Conservation (phyloP, 768 basidiomycete genomes). For the Hysterangium stoloniferum region DNA sequence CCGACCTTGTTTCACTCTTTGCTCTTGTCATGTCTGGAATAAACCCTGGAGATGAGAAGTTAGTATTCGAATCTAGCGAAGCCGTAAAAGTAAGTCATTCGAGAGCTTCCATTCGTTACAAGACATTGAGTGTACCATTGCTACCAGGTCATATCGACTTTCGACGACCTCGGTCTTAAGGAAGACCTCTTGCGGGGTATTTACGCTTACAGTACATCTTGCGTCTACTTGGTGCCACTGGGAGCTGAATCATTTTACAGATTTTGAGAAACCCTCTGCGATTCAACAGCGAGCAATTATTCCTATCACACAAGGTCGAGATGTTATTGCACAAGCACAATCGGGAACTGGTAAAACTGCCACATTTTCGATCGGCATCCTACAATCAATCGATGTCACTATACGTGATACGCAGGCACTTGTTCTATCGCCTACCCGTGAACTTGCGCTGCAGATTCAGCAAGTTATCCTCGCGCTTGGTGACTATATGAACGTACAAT, state of each 20-base stretch:
- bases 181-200: slow-evolving; percentile 93
- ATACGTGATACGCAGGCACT: slow-evolving; percentile 94
- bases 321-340: slow-evolving; percentile 98
- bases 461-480: slow-evolving; percentile 93
- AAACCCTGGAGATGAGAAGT: slow-evolving; percentile 75
- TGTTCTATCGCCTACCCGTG: slow-evolving; percentile 95
- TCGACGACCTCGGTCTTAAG: slow-evolving; percentile 87
- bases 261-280: slow-evolving; percentile 97
- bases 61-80: slow-evolving; percentile 93
- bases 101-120: background rate
- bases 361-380: slow-evolving; percentile 95
- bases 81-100: slow-evolving; percentile 43
- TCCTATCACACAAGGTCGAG: slow-evolving; percentile 90
- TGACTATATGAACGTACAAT: slow-evolving; percentile 99
- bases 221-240: background rate
- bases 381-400: slow-evolving; percentile 94
- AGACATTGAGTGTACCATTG: background rate
- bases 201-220: slow-evolving; percentile 85
- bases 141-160: slow-evolving; percentile 67
- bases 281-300: slow-evolving; percentile 98
- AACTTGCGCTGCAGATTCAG: slow-evolving; percentile 98
- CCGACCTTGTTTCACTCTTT: slow-evolving; percentile 29
- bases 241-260: slow-evolving; percentile 27
- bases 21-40: slow-evolving; percentile 58
- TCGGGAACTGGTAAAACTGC: slow-evolving; percentile 99